Evolutionary conservation across 768 basidiomycete genomes (phyloP).

Genomic region (Leccinum truebloodii): DNA sequence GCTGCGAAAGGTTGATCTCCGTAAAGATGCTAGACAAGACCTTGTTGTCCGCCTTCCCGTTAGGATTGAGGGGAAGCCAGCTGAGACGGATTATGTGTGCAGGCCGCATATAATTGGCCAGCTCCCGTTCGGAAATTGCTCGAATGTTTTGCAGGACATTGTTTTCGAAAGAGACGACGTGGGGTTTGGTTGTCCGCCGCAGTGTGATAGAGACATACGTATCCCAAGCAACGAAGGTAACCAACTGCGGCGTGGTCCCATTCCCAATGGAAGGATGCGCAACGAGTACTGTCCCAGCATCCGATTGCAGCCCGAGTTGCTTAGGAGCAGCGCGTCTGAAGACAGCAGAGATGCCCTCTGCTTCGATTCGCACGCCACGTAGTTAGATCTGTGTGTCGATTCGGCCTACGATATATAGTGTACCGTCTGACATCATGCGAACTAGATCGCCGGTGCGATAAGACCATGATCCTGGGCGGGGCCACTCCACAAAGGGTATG

Average conservation of each 20-base stretch:
- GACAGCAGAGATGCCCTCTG: slow-evolving; percentile 49
- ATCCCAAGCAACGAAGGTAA: slow-evolving; percentile 49
- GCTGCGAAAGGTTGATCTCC: slow-evolving; percentile 20
- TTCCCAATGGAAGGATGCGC: slow-evolving; percentile 44
- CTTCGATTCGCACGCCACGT: slow-evolving; percentile 55
- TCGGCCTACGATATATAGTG: slow-evolving; percentile 50
- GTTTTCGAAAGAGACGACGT: slow-evolving; percentile 30
- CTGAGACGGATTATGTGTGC: slow-evolving; percentile 49
- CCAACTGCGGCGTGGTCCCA: slow-evolving; percentile 38
- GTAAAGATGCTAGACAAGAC: slow-evolving; percentile 28
- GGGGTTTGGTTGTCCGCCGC: slow-evolving; percentile 36
- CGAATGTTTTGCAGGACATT: slow-evolving; percentile 32
- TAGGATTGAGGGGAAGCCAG: slow-evolving; percentile 47
- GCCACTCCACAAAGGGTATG: slow-evolving; percentile 49
- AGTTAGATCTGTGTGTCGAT: slow-evolving; percentile 55
- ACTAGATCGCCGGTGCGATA: slow-evolving; percentile 54
- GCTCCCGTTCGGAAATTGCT: slow-evolving; percentile 39
- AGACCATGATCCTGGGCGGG: slow-evolving; percentile 39
- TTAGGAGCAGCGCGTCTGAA: slow-evolving; percentile 26
- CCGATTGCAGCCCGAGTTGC: slow-evolving; percentile 29
- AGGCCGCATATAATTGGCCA: slow-evolving; percentile 54
- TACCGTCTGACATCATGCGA: slow-evolving; percentile 50
- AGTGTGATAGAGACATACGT: slow-evolving; percentile 35
- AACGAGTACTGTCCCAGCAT: slow-evolving; percentile 44
- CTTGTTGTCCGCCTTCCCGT: slow-evolving; percentile 38